A percentile compares a stretch with the other conserved stretches of the same genome.
These are phyloP conservation scores for Ceratocystis colombiana DNA, from an alignment of 2,329 filamentous ascomycete genomes.

Conservation along the genomic window DNA sequence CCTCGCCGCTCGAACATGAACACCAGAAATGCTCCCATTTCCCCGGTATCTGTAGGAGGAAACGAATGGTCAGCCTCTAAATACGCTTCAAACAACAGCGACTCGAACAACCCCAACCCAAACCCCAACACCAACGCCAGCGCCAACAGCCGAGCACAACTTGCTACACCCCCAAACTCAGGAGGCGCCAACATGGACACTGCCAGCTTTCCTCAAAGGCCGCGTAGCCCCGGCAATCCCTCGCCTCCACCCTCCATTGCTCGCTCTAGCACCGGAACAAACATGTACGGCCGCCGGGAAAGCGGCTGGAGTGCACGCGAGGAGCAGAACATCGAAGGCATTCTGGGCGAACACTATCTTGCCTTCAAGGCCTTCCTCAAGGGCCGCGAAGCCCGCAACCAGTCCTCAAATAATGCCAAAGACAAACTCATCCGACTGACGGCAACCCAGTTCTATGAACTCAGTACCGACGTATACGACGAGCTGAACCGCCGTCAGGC, in stretches of 20 bases:
- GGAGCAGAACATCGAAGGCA: conserved; percentile 49
- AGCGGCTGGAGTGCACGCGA: conserved; percentile 50
- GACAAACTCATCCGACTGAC: conserved; percentile 90
- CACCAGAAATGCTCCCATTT: conserved; percentile 64
- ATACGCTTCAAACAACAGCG: conserved; percentile 41
- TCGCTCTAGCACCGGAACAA: conserved; percentile 70
- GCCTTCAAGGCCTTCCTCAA: conserved; percentile 68
- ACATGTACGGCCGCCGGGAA: conserved; percentile 56
- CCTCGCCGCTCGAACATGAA: conserved; percentile 46
- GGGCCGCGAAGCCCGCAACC: conserved; percentile 59
- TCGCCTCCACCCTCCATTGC: conserved; percentile 85
- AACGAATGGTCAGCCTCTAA: conserved; percentile 70
- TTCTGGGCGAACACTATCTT: conserved; percentile 70
- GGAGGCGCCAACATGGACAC: conserved; percentile 55
- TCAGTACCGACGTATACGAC: conserved; percentile 96
- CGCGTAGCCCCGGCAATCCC: conserved; percentile 51
- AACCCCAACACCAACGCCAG: conserved; percentile 45
- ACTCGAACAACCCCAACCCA: conserved; percentile 41
- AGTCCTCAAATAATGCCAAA: conserved; percentile 75
- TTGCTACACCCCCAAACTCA: conserved; percentile 61
- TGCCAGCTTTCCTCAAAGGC: conserved; percentile 45
- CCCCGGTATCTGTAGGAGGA: conserved; percentile 71
- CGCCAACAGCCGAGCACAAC: conserved; percentile 46
- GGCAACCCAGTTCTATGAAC: conserved; percentile 86
- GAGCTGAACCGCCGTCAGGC: conserved; percentile 82